Evolutionary conservation across 345 rosid genomes (phyloP), one percentile per base, ranked within the genome.

Genomic region (Eucalyptus sp.): DNA sequence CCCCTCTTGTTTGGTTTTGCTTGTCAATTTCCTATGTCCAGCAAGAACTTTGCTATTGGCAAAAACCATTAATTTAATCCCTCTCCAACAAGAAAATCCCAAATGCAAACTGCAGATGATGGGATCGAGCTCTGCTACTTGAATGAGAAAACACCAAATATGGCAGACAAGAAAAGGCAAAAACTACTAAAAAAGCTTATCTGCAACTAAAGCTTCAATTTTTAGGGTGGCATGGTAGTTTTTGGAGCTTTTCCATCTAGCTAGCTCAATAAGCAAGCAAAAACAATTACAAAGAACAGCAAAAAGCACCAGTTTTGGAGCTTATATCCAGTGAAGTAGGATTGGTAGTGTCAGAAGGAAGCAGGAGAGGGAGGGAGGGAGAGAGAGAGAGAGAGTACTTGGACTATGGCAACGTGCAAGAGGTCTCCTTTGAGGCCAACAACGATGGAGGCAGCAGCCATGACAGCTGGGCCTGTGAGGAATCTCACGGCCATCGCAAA

Each of bases 381-480:
- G 18, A 46, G 18, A 56, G 76, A 60, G 31, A 48, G 44, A 56
- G 16, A 79, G 33, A 64, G 25, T 41, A 98, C 99, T 98, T 98
- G 99, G 17, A 98, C 97, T 91, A 97, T 97, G 90, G 99, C 99
- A 86, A 98, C 95, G 90, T 92, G 99, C 89, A 98, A 94, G 88
- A 98, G 99, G 86, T 89, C 92, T 49, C 98, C 99, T 80, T 93
- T 93, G 88, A 98, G 96, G 71, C 99, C 99, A 90, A 98, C 97
- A 91, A 94, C 97, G 88, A 94, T 92, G 86, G 99, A 98, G 93
- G 99, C 99, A 44, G 98, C 98, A 86, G 96, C 93, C 99, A 98
- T 98, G 89, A 97, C 97, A 92, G 99, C 99, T 89, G 99, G 99
- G 60, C 99, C 99, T 91, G 94, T 90, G 89, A 98, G 90, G 97